Evolutionary conservation across 495 filamentous ascomycete species (phyloP), one percentile per base, ranked within the genome.

Genomic region (Neurospora sp.): DNA sequence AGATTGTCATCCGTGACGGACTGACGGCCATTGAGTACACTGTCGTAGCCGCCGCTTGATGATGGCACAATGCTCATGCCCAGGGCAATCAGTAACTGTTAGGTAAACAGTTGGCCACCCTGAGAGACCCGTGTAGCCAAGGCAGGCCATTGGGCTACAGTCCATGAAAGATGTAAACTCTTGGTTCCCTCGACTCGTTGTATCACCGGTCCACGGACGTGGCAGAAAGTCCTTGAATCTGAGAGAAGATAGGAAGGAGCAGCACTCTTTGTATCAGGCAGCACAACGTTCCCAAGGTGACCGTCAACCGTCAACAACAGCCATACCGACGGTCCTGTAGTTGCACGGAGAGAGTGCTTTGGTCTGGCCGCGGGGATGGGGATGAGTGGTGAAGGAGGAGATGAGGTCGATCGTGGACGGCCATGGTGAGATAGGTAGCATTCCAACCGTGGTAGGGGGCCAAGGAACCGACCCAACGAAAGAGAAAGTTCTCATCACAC

Each of bases 171-270:
- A 65, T 65, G 53, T 27, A 35, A 17, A 65, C 17, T 65, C 7
- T 65, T 35, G 53, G 53, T 65, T 17, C 14, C 14, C 53, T 35
- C 22, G 27, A 65, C 2, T 65, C 5, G 53, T 65, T 65, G 53
- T 65, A 65, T 35, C 7, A 65, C 53, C 53, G 6, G 53, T 65
- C 53, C 53, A 65, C 53, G 27, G 31, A 65, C 53, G 53, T 65
- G 53, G 53, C 53, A 65, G 53, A 65, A 65, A 65, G 53, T 65
- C 53, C 53, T 65, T 65, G 53, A 65, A 65, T 65, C 53, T 65
- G 53, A 65, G 22, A 61, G 53, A 17, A 35, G 14, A 65, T 65
- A 65, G 53, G 14, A 35, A 65, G 31, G 53, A 65, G 22, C 53
- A 65, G 53, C 35, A 37, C 27, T 65, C 27, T 65, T 65, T 65